Evolutionary conservation across 768 basidiomycete species (phyloP).

Genomic region (Peribolospora baueri): DNA sequence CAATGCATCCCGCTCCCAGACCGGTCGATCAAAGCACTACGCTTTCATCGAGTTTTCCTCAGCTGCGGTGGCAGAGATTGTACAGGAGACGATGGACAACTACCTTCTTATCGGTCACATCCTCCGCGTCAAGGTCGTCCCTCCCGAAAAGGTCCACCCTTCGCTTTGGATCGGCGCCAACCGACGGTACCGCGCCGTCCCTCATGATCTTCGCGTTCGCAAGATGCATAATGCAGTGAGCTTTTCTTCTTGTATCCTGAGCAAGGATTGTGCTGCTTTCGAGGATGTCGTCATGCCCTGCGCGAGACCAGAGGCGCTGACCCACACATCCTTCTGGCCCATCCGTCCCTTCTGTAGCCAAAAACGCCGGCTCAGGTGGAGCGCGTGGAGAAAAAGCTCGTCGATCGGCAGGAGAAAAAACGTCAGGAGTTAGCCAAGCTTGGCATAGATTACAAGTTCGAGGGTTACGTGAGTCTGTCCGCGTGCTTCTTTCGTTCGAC

Average conservation of each 20-base stretch:
- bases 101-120: slow-evolving; percentile 89
- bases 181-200: slow-evolving; percentile 61
- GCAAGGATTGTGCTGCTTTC: not conserved
- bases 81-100: slow-evolving; percentile 97
- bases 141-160: slow-evolving; percentile 71
- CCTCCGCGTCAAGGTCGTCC: slow-evolving; percentile 67
- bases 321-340: not conserved
- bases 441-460: slow-evolving; percentile 73
- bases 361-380: slow-evolving; percentile 48
- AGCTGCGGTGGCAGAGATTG: slow-evolving; percentile 69
- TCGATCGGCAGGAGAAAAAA: slow-evolving; percentile 50
- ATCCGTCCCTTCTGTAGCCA: slow-evolving; percentile 23
- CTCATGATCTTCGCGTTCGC: slow-evolving; percentile 43
- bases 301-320: not conserved
- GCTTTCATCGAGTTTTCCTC: slow-evolving; percentile 89
- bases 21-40: slow-evolving; percentile 88
- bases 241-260: not conserved
- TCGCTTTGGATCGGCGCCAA: slow-evolving; percentile 95
- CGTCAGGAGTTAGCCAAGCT: slow-evolving; percentile 51
- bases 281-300: not conserved
- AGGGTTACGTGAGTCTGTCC: slow-evolving; percentile 45
- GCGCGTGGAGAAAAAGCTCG: slow-evolving; percentile 38
- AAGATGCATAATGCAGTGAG: slow-evolving; percentile 59
- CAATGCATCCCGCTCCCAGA: slow-evolving; percentile 27
- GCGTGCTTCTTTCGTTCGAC: not conserved